Conservation (phyloP, 2,329 filamentous ascomycete genomes). For the Botrytis sinoallii region DNA sequence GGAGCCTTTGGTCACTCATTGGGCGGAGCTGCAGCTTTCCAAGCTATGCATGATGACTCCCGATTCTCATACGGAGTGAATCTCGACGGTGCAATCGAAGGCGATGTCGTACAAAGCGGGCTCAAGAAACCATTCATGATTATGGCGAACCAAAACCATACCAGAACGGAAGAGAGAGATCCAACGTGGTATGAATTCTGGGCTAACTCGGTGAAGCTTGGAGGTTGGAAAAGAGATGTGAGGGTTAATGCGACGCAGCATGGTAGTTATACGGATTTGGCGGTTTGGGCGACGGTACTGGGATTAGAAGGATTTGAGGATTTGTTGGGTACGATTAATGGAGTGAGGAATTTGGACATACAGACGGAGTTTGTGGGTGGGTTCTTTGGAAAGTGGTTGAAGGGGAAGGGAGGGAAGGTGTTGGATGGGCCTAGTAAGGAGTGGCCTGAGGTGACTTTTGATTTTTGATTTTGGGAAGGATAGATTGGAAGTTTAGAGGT, state of each 20-base stretch:
- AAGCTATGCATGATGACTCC: slow-evolving; percentile 35
- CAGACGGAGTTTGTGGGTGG: slow-evolving; percentile 27
- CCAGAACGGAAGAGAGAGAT: slow-evolving; percentile 29
- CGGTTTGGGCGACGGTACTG: background rate
- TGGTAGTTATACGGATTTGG: slow-evolving; percentile 37
- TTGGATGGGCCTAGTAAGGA: slow-evolving; percentile 21
- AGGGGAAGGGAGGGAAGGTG: slow-evolving; percentile 16
- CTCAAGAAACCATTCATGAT: slow-evolving; percentile 37
- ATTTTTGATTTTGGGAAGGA: background rate
- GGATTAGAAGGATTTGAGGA: slow-evolving; percentile 3
- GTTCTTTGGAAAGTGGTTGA: slow-evolving; percentile 30
- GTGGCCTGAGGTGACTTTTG: slow-evolving; percentile 30
- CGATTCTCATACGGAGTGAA: slow-evolving; percentile 40
- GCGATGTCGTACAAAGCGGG: slow-evolving; percentile 31
- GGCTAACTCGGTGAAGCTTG: slow-evolving; percentile 15
- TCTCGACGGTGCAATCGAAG: slow-evolving; percentile 40
- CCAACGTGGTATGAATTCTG: slow-evolving; percentile 35
- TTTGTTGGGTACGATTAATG: slow-evolving; percentile 27
- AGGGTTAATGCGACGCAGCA: slow-evolving; percentile 35
- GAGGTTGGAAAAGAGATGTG: slow-evolving; percentile 38
- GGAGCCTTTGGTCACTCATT: slow-evolving; percentile 38
- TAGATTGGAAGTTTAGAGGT: background rate
- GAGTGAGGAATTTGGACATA: slow-evolving; percentile 28
- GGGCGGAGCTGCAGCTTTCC: slow-evolving; percentile 39
- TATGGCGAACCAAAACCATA: slow-evolving; percentile 33